Conservation (phyloP, 1,139 yeast species). For the Saccharomycopsis hybrid region DNA sequence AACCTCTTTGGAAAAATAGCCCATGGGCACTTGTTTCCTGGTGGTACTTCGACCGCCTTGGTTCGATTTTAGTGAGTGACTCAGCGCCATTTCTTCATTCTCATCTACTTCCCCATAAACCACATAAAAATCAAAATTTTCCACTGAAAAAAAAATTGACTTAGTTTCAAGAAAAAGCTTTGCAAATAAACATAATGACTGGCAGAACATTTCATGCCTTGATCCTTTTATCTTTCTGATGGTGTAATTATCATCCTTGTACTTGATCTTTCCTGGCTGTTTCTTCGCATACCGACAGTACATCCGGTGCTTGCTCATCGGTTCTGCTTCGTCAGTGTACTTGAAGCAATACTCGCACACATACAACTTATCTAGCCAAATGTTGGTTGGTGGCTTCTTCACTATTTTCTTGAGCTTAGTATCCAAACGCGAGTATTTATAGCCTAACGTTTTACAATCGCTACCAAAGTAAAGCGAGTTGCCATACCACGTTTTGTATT, state of each 20-base stretch:
- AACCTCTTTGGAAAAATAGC: constrained; percentile 85
- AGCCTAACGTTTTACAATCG: constrained; percentile 29
- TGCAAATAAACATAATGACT: constrained; percentile 76
- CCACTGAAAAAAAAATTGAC: constrained; percentile 75
- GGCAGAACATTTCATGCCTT: constrained; percentile 62
- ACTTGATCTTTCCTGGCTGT: constrained; percentile 64
- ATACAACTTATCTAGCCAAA: constrained; percentile 55
- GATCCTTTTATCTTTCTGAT: constrained; percentile 66
- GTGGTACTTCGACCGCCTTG: constrained; percentile 25
- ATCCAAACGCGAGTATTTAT: constrained; percentile 21
- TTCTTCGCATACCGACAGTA: constrained; percentile 41
- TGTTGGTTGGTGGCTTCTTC: constrained; percentile 16
- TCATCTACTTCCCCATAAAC: constrained; percentile 39
- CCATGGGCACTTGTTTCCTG: constrained; percentile 60
- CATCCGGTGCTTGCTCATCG: constrained; percentile 37
- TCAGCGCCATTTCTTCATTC: neutral
- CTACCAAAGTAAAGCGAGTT: constrained; percentile 63
- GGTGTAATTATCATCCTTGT: constrained; percentile 49
- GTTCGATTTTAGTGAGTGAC: constrained; percentile 19
- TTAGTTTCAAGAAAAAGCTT: constrained; percentile 88
- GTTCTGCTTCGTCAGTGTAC: constrained; percentile 46
- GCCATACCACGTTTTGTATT: constrained; percentile 81
- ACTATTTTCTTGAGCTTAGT: constrained; percentile 13
- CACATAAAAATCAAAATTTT: constrained; percentile 73
- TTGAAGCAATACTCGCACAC: constrained; percentile 84